phyloP scores from a whole-genome alignment of 2,329 filamentous ascomycete genomes.

The Trichophyton verrucosum region DNA sequence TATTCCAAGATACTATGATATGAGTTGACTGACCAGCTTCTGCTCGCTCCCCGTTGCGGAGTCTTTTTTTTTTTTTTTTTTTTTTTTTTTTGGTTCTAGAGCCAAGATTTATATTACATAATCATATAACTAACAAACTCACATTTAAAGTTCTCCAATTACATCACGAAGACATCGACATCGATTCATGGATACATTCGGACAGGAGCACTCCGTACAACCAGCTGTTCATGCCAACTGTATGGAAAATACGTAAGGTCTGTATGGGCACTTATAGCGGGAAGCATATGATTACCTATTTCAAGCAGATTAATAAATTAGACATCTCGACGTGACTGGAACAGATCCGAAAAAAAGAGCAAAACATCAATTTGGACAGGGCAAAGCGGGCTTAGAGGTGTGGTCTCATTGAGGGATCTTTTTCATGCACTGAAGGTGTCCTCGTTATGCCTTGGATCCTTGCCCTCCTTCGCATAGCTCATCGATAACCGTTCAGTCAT shows the following conservation, averaged over 20 bases:
- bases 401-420: background rate
- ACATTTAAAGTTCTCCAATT: too few species aligned
- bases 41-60: background rate
- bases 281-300: too few species aligned
- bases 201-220: too few species aligned
- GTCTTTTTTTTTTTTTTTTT: background rate
- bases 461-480: conserved; percentile 1
- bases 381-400: background rate
- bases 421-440: background rate
- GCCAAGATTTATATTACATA: background rate
- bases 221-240: too few species aligned
- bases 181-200: too few species aligned
- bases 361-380: too few species aligned
- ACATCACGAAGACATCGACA: too few species aligned
- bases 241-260: too few species aligned
- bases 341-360: too few species aligned
- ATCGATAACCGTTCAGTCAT: conserved; percentile 1
- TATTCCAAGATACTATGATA: background rate
- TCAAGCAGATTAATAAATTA: too few species aligned
- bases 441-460: conserved; percentile 1
- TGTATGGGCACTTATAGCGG: too few species aligned
- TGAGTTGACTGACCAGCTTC: background rate
- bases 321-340: too few species aligned
- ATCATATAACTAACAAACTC: background rate
- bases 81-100: background rate